A percentile compares a stretch with the other conserved stretches of the same genome.
Conservation (phyloP, 768 basidiomycete species). For the Termitomyces sp. region DNA sequence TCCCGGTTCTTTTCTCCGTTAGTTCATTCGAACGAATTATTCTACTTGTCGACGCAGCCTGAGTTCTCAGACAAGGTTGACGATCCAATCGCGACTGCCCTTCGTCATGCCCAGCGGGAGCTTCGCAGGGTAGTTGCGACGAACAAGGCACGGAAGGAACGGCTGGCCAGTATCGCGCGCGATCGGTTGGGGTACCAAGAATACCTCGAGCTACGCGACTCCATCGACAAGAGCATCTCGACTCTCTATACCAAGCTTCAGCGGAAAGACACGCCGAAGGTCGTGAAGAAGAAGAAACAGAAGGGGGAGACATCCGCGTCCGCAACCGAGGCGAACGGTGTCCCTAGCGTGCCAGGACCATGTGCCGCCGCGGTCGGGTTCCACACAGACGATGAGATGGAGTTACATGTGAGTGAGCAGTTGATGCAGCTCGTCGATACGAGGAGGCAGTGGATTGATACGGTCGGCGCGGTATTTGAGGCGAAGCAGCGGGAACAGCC, state of each 20-base stretch:
- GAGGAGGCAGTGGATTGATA: conserved; percentile 75
- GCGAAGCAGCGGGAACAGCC: conserved; percentile 62
- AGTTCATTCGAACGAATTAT: not conserved
- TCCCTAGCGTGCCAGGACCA: conserved; percentile 43
- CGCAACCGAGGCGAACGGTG: conserved; percentile 22
- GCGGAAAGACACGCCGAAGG: conserved; percentile 76
- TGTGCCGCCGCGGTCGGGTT: conserved; percentile 73
- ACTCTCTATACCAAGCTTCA: conserved; percentile 74
- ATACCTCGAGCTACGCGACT: conserved; percentile 80
- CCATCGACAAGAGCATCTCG: conserved; percentile 82
- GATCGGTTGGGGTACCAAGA: conserved; percentile 91
- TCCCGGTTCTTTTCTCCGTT: not conserved
- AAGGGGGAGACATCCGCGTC: conserved; percentile 21
- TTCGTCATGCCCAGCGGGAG: conserved; percentile 84
- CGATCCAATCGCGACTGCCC: conserved; percentile 88
- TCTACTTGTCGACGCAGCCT: conserved; percentile 40
- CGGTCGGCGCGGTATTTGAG: conserved; percentile 72
- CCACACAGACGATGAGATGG: conserved; percentile 62
- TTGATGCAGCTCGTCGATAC: conserved; percentile 71
- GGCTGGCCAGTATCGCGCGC: conserved; percentile 71
- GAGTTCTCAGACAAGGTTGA: conserved; percentile 80
- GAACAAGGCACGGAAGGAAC: conserved; percentile 80
- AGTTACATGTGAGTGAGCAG: conserved; percentile 61
- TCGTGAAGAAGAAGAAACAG: conserved; percentile 77
- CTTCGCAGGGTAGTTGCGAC: conserved; percentile 71